phyloP scores from a whole-genome alignment of 441 rosid species.

The Biscutella laevigata region DNA sequence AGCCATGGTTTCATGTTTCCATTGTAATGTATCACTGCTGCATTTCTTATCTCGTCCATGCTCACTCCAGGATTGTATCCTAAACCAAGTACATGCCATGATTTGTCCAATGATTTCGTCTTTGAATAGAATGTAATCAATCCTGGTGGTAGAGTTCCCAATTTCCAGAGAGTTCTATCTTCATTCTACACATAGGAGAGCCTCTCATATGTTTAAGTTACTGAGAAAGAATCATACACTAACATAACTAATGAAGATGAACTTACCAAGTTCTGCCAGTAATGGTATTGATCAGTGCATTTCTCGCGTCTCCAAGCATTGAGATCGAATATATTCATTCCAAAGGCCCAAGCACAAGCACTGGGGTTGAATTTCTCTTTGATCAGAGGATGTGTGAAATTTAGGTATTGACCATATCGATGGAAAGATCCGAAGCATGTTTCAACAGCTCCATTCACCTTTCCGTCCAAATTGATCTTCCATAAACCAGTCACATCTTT shows the following conservation, averaged over 20 bases:
- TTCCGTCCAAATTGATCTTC: conserved; percentile 73
- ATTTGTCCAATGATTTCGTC: conserved; percentile 73
- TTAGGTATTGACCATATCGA: conserved; percentile 60
- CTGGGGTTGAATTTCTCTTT: conserved; percentile 57
- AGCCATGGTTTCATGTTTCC: no score
- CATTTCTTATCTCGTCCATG: conserved; percentile 67
- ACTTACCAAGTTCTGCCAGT: conserved; percentile 80
- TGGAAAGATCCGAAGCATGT: conserved; percentile 86
- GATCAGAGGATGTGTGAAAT: conserved; percentile 58
- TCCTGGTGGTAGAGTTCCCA: conserved; percentile 72
- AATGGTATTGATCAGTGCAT: conserved; percentile 64
- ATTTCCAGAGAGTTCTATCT: conserved; percentile 59
- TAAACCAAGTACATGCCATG: conserved; percentile 88
- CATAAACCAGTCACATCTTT: conserved; percentile 72
- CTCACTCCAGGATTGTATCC: conserved; percentile 86
- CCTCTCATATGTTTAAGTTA: background rate
- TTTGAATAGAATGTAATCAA: conserved; percentile 70
- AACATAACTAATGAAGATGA: background rate
- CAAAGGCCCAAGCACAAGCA: conserved; percentile 86
- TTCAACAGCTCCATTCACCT: conserved; percentile 85
- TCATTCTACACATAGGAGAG: conserved; percentile 41
- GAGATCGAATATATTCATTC: conserved; percentile 79
- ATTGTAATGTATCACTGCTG: conserved; percentile 86
- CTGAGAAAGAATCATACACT: background rate
- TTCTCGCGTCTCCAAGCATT: conserved; percentile 81